Conservation (phyloP, 306 rosid genomes). For the Rubus idaeus region DNA sequence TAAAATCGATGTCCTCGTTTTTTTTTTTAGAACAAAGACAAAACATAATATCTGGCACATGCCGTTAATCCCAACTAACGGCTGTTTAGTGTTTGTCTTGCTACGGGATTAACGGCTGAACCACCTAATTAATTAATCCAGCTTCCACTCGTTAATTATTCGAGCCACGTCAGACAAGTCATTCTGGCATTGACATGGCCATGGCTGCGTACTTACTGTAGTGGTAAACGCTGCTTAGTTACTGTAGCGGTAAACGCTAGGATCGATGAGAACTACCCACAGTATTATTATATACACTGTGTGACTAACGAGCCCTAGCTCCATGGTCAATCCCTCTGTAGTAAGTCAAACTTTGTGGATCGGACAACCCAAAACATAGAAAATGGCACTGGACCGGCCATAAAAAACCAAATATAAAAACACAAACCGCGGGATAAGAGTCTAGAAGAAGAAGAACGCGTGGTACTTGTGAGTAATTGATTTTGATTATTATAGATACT, state of each 20-base stretch:
- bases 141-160: neutral
- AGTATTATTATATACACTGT: too few relatives aligned
- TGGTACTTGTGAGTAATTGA: neutral
- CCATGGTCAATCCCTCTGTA: neutral
- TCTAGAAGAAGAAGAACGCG: neutral
- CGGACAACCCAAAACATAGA: neutral
- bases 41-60: neutral
- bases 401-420: too few relatives aligned
- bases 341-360: neutral
- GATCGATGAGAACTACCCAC: too few relatives aligned
- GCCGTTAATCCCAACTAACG: neutral
- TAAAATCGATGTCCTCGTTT: too few relatives aligned
- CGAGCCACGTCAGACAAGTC: neutral
- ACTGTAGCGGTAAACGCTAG: neutral
- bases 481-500: neutral
- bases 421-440: neutral
- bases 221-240: neutral
- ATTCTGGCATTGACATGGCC: neutral
- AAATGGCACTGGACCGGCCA: neutral
- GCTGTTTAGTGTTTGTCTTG: neutral
- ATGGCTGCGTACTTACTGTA: neutral
- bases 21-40: neutral
- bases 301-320: too few relatives aligned
- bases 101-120: neutral
- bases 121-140: neutral